Evolutionary conservation across 169 alveolate species (phyloP).

Genomic region (Blepharisma undulans): DNA sequence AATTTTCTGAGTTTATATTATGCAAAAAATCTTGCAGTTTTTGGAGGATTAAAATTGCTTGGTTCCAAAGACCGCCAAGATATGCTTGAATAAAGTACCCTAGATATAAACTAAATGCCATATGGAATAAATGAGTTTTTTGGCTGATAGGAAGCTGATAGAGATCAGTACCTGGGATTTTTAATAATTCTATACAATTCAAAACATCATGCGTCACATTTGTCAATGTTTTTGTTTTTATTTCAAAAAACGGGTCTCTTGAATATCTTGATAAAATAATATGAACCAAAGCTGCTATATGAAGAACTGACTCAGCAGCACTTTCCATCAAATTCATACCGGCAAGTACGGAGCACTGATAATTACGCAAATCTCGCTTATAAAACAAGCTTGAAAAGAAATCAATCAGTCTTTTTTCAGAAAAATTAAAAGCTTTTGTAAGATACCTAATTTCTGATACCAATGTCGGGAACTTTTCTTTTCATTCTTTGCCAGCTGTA

Average conservation of each 20-base stretch:
- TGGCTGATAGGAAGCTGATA: background rate
- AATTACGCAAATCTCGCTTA: background rate
- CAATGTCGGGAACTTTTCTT: background rate
- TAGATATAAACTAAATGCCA: background rate
- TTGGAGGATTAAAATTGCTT: background rate
- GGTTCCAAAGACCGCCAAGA: background rate
- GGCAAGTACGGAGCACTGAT: background rate
- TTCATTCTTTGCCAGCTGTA: background rate
- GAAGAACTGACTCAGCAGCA: constrained; percentile 21
- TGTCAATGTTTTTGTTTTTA: background rate
- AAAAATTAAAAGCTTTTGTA: background rate
- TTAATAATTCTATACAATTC: background rate
- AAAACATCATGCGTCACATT: background rate
- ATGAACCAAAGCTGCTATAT: constrained; percentile 14
- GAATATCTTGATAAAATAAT: constrained; percentile 7
- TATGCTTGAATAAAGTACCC: background rate
- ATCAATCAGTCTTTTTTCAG: background rate
- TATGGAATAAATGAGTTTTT: background rate
- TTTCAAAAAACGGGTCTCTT: constrained; percentile 1
- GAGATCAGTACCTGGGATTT: background rate
- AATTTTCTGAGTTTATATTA: background rate
- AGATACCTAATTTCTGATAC: background rate
- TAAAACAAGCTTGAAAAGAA: background rate
- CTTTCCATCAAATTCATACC: background rate
- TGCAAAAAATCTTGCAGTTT: background rate